These are phyloP conservation scores for Exophiala phaeomuriformis DNA, from an alignment of 2,329 filamentous ascomycete species.

Conservation along the genomic window DNA sequence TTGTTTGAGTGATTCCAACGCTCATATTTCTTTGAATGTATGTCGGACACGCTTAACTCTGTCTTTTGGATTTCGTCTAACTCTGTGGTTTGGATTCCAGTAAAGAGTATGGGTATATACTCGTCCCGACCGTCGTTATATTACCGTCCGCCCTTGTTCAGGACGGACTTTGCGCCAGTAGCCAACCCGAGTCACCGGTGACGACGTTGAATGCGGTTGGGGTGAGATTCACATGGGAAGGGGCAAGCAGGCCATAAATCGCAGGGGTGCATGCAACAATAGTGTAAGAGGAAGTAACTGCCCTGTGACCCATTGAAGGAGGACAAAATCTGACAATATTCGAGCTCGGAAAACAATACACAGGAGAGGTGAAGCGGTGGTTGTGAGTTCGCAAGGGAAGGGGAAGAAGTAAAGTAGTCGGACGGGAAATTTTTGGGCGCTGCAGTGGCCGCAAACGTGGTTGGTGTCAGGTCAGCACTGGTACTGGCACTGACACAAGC, in stretches of 20 bases:
- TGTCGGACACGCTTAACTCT: background rate
- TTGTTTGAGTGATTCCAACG: slow-evolving; percentile 14
- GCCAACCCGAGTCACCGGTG: slow-evolving; percentile 33
- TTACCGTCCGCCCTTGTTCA: slow-evolving; percentile 47
- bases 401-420: background rate
- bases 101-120: background rate
- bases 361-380: background rate
- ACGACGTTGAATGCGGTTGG: slow-evolving; percentile 4
- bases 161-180: slow-evolving; percentile 46
- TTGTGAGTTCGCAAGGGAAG: background rate
- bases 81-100: too few relatives aligned
- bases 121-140: slow-evolving; percentile 19
- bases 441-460: background rate
- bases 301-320: slow-evolving; percentile 26
- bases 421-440: background rate
- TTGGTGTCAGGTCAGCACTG: background rate
- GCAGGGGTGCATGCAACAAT: slow-evolving; percentile 9
- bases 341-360: background rate
- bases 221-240: slow-evolving; percentile 17
- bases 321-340: slow-evolving; percentile 3
- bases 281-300: slow-evolving; percentile 10
- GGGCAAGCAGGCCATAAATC: slow-evolving; percentile 5
- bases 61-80: background rate
- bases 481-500: background rate
- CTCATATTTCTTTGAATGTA: slow-evolving; percentile 9